A percentile compares a stretch with the other conserved stretches of the same genome.
Evolutionary conservation across 805 yeast species (phyloP).

Genomic region (Saccharomycopsis oosterbeekiorum): DNA sequence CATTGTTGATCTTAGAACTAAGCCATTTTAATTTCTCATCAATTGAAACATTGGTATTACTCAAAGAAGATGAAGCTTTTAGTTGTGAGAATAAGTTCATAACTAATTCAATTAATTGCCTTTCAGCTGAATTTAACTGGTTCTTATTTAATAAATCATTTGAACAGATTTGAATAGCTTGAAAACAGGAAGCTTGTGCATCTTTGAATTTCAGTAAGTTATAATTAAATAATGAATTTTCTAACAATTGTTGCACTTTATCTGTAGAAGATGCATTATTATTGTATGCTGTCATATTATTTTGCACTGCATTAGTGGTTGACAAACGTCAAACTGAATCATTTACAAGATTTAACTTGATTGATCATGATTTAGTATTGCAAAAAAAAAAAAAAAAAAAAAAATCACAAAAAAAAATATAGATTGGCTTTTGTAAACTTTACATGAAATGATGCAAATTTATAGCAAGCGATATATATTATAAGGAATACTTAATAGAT

Average conservation of each 20-base stretch:
- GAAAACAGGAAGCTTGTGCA: neutral
- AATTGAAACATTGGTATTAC: neutral
- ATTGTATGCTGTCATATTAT: neutral
- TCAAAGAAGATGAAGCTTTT: neutral
- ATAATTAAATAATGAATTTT: neutral
- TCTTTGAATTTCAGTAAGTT: neutral
- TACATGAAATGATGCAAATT: no score
- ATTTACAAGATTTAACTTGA: no score
- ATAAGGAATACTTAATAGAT: no score
- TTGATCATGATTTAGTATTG: neutral
- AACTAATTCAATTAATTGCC: neutral
- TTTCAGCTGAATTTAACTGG: neutral
- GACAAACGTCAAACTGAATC: no score
- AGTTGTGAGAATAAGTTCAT: neutral
- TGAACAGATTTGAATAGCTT: neutral
- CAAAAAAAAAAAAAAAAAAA: neutral
- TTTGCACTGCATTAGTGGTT: neutral
- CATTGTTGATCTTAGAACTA: slow-evolving; percentile 8
- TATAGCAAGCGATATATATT: no score
- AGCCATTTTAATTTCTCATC: slow-evolving; percentile 10
- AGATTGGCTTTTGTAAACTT: no score
- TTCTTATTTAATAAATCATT: neutral
- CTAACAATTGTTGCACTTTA: neutral
- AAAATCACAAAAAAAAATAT: no score
- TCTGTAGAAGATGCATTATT: neutral